phyloP scores from a whole-genome alignment of 805 yeast species.

The Torulaspora delbrueckii region DNA sequence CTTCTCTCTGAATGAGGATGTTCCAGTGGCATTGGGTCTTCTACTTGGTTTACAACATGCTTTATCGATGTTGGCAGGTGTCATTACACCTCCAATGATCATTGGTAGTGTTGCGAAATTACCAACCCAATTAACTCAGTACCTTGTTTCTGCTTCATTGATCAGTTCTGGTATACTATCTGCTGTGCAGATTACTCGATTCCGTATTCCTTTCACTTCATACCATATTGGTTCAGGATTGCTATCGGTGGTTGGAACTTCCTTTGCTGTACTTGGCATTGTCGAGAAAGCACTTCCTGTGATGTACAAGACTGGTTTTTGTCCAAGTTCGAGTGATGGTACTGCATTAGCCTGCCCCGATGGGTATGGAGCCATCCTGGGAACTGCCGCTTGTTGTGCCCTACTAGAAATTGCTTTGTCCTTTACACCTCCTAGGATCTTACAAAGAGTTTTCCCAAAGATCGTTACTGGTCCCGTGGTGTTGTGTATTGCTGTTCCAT shows the following conservation, averaged over 20 bases:
- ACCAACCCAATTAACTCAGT: constrained; percentile 45
- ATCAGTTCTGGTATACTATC: constrained; percentile 71
- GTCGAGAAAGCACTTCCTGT: constrained; percentile 70
- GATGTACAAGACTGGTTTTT: constrained; percentile 70
- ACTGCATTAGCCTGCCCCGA: constrained; percentile 72
- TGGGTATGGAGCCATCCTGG: constrained; percentile 85
- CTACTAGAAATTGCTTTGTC: constrained; percentile 67
- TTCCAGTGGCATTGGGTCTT: constrained; percentile 76
- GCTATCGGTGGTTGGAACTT: constrained; percentile 85
- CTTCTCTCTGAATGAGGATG: constrained; percentile 71
- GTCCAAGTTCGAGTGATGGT: constrained; percentile 63
- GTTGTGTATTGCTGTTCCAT: constrained; percentile 67
- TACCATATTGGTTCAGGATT: constrained; percentile 84
- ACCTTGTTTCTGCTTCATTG: constrained; percentile 65
- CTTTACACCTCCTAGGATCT: constrained; percentile 66
- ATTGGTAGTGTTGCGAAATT: constrained; percentile 63
- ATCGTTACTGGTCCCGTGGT: constrained; percentile 93
- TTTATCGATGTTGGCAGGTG: constrained; percentile 87
- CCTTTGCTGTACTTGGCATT: constrained; percentile 82
- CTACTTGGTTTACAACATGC: constrained; percentile 84
- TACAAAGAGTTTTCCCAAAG: constrained; percentile 79
- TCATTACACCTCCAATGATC: constrained; percentile 77
- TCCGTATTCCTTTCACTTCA: constrained; percentile 67
- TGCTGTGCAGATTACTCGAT: constrained; percentile 70
- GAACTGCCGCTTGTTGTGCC: constrained; percentile 74